These are phyloP conservation scores for Aspergillus kassunensis DNA, from an alignment of 495 filamentous ascomycete genomes.

Conservation along the genomic window DNA sequence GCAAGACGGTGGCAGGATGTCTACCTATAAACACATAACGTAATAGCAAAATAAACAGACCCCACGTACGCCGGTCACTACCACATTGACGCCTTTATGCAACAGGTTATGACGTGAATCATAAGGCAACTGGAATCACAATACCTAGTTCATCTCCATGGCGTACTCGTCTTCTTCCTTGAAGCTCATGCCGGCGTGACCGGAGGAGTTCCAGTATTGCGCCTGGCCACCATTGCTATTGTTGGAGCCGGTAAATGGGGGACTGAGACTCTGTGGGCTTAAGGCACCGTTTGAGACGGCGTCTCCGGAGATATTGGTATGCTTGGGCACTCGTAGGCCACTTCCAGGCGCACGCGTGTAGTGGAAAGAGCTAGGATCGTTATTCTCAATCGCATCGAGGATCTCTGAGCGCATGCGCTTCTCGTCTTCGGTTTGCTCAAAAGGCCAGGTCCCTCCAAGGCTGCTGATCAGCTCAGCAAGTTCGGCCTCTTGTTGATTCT, in stretches of 20 bases:
- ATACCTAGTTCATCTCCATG: constrained; percentile 66
- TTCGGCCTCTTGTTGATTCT: constrained; percentile 83
- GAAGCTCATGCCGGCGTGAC: constrained; percentile 65
- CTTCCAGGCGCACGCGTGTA: constrained; percentile 83
- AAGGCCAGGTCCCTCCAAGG: constrained; percentile 70
- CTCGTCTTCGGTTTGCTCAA: constrained; percentile 87
- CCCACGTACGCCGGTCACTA: constrained; percentile 33
- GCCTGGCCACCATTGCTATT: constrained; percentile 49
- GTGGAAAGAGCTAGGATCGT: constrained; percentile 62
- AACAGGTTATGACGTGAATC: constrained; percentile 32
- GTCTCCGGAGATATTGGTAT: constrained; percentile 88
- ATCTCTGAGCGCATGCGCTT: constrained; percentile 92
- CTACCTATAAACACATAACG: constrained; percentile 11
- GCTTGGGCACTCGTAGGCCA: constrained; percentile 84
- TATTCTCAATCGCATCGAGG: constrained; percentile 75
- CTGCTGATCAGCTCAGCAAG: constrained; percentile 67
- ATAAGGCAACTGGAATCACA: constrained; percentile 9
- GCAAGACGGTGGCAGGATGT: background rate
- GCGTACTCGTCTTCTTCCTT: constrained; percentile 90
- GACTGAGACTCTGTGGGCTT: constrained; percentile 65
- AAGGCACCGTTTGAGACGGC: constrained; percentile 47
- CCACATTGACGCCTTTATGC: constrained; percentile 39
- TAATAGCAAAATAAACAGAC: constrained; percentile 17
- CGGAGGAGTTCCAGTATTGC: constrained; percentile 71
- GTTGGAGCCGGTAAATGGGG: constrained; percentile 58